Evolutionary conservation across 78 protist genomes (phyloP).

Genomic region (Pigoraptor vietnamica): DNA sequence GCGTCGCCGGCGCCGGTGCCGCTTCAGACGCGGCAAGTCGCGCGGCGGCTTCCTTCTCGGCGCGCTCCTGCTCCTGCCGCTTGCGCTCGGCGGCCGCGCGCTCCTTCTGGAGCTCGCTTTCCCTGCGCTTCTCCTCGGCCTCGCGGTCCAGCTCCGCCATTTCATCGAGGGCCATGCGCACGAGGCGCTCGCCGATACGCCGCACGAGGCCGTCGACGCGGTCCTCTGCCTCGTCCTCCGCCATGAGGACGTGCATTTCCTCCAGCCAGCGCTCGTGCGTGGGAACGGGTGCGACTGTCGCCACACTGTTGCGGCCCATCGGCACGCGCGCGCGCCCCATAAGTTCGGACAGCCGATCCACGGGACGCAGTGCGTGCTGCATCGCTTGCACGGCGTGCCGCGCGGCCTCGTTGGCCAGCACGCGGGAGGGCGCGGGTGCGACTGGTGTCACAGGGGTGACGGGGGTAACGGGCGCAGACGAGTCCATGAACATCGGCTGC

Average conservation of each 20-base stretch:
- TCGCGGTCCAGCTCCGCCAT: background rate
- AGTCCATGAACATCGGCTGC: too few relatives aligned
- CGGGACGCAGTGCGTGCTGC: too few relatives aligned
- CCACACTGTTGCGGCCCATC: background rate
- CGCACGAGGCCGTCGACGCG: background rate
- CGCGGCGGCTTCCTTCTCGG: background rate
- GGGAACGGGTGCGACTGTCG: background rate
- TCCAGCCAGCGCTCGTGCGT: background rate
- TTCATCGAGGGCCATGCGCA: background rate
- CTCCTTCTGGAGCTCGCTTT: background rate
- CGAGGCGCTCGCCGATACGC: background rate
- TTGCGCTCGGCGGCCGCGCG: background rate
- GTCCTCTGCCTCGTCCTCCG: background rate
- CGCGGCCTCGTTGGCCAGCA: too few relatives aligned
- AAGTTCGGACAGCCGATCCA: too few relatives aligned
- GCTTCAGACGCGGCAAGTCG: too few relatives aligned
- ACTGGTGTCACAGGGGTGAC: too few relatives aligned
- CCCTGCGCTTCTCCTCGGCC: background rate
- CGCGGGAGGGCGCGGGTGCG: too few relatives aligned
- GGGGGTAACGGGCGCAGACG: too few relatives aligned
- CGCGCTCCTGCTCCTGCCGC: background rate
- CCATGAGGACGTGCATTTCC: background rate
- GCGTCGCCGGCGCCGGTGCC: background rate
- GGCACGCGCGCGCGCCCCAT: too few relatives aligned
- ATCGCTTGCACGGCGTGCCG: too few relatives aligned